Conservation (phyloP, 352 stramenopile genomes). For the Phytophthora quininea region DNA sequence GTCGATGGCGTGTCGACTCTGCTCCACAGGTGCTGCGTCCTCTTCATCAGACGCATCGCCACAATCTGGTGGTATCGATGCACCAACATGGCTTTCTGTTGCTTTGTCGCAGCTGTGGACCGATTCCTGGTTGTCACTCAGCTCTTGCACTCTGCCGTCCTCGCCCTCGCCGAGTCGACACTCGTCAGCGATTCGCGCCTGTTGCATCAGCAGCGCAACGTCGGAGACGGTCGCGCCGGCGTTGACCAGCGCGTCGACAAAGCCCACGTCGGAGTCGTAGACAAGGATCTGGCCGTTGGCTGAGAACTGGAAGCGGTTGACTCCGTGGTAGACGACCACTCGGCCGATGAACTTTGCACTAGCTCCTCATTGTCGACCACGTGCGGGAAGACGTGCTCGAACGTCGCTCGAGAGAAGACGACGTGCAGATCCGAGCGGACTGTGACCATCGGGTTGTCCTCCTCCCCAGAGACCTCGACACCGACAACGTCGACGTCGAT, state of each 20-base stretch:
- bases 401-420: conserved; percentile 54
- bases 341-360: conserved; percentile 46
- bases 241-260: conserved; percentile 51
- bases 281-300: conserved; percentile 44
- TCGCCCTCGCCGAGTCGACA: conserved; percentile 38
- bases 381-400: conserved; percentile 68
- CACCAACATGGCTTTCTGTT: conserved; percentile 8
- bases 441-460: conserved; percentile 53
- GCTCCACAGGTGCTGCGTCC: conserved; percentile 8
- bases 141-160: conserved; percentile 8
- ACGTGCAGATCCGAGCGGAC: conserved; percentile 52
- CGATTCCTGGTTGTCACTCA: conserved; percentile 15
- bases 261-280: conserved; percentile 69
- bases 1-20: conserved; percentile 31
- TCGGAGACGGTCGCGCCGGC: conserved; percentile 51
- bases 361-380: conserved; percentile 55
- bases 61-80: neutral
- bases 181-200: conserved; percentile 54
- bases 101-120: neutral
- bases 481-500: conserved; percentile 39
- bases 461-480: conserved; percentile 46
- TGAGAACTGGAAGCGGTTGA: conserved; percentile 65
- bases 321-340: conserved; percentile 49
- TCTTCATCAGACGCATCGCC: conserved; percentile 11
- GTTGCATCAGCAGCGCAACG: conserved; percentile 52